A percentile compares a stretch with the other conserved stretches of the same genome.
Conservation (phyloP, 108 stramenopile genomes). For the Parmales sp. region DNA sequence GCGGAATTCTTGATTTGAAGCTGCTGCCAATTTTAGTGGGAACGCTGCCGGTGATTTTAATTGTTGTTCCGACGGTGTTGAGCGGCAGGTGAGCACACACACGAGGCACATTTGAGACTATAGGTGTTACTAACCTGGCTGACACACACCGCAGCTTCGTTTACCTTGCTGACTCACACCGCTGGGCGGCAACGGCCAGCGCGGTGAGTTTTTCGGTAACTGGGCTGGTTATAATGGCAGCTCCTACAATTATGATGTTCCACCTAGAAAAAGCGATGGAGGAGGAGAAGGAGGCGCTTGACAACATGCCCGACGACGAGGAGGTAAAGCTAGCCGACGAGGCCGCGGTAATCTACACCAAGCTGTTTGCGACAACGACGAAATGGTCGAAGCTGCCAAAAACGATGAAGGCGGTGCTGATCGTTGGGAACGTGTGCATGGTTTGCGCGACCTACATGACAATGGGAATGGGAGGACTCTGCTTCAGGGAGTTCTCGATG, state of each 20-base stretch:
- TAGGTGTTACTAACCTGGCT: too few relatives aligned
- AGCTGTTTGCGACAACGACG: background rate
- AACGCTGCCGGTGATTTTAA: slow-evolving; percentile 41
- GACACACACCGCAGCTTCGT: too few relatives aligned
- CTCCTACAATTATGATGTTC: background rate
- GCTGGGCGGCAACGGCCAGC: background rate
- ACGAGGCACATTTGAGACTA: too few relatives aligned
- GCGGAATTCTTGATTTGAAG: slow-evolving; percentile 44
- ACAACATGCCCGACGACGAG: slow-evolving; percentile 9
- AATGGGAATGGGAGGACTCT: background rate
- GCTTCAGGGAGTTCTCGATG: slow-evolving; percentile 6
- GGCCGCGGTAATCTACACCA: background rate
- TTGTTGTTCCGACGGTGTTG: slow-evolving; percentile 44
- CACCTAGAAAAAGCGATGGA: slow-evolving; percentile 9
- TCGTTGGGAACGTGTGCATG: background rate
- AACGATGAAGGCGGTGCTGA: background rate
- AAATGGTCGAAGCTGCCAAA: background rate
- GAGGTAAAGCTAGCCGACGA: slow-evolving; percentile 3
- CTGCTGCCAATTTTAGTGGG: slow-evolving; percentile 46
- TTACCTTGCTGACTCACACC: slow-evolving; percentile 1
- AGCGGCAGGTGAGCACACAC: too few relatives aligned
- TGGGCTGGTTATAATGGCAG: slow-evolving; percentile 1
- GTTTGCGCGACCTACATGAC: background rate
- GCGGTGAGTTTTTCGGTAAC: background rate
- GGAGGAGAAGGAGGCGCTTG: slow-evolving; percentile 4